Evolutionary conservation across 805 yeast genomes (phyloP), one percentile per base, ranked within the genome.

Genomic region (Scheffersomyces ergatensis): DNA sequence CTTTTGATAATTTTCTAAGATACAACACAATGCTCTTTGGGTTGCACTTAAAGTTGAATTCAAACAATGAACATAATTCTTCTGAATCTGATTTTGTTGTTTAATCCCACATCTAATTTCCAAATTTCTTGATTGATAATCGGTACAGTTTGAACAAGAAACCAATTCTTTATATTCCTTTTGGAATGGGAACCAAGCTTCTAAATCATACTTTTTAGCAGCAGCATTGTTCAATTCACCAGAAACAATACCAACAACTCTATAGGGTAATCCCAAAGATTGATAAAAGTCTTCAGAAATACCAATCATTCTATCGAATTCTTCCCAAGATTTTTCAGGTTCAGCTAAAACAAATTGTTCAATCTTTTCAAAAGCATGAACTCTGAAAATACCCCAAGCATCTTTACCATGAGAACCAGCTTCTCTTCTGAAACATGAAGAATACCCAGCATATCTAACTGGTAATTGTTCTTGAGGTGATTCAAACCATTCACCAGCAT

Each of bases 101-200:
- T 92, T 90, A 59, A 93, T 87, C 66, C 99, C 99, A 69, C 97
- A 93, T 80, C 99, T 85, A 62, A 93, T 93, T 76, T 93, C 99
- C 63, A 93, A 78, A 78, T 92, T 92, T 77, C 99, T 86, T 39
- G 98, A 88, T 77, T 93, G 99, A 72, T 93, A 93, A 73, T 93
- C 99, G 45, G 99, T 93, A 82, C 99, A 93, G 80, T 93, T 93
- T 44, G 98, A 92, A 76, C 98, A 92, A 15, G 97, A 89, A 42
- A 93, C 99, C 58, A 93, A 82, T 75, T 93, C 99, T 74, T 93
- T 93, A 76, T 87, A 93, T 72, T 93, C 99, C 67, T 89, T 79
- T 77, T 93, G 99, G 87, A 77, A 93, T 62, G 99, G 99, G 95
- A 93, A 93, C 99, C 99, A 93, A 38, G 99, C 99, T 77, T 93